Conservation (phyloP, 129 eudicot species). For the Ambrosia artemisiifolia region DNA sequence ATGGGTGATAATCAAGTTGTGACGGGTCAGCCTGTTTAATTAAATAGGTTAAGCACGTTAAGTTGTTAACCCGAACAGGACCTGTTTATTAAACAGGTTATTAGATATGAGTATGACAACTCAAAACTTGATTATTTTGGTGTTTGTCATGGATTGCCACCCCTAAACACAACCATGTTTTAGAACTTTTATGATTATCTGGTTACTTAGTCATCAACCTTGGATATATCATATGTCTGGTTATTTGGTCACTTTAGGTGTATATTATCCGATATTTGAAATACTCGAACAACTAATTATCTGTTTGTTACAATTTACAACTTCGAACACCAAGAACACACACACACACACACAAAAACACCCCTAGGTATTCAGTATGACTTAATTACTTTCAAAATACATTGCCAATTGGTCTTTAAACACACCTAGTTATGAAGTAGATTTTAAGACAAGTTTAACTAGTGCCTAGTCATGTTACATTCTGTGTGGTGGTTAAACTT, state of each 20-base stretch:
- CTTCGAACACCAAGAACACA: not conserved
- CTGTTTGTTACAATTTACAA: not conserved
- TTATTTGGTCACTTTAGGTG: not conserved
- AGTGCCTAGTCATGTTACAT: too few species aligned
- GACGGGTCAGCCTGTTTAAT: too few species aligned
- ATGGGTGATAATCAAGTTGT: too few species aligned
- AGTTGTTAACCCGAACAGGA: too few species aligned
- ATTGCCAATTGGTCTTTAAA: not conserved
- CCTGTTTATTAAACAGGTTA: too few species aligned
- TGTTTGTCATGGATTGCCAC: too few species aligned
- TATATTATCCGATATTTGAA: not conserved
- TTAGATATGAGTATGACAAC: too few species aligned
- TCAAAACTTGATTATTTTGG: too few species aligned
- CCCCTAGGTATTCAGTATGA: not conserved
- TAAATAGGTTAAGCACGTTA: too few species aligned
- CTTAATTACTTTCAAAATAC: not conserved
- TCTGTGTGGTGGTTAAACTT: not conserved
- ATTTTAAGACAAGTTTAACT: too few species aligned
- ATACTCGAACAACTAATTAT: not conserved
- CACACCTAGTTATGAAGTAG: not conserved
- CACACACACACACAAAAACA: too few species aligned
- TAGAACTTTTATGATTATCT: not conserved
- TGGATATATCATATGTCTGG: not conserved
- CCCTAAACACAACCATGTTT: too few species aligned
- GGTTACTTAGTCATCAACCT: not conserved